Conservation (phyloP, 768 basidiomycete species). For the Tulasnella sp. region DNA sequence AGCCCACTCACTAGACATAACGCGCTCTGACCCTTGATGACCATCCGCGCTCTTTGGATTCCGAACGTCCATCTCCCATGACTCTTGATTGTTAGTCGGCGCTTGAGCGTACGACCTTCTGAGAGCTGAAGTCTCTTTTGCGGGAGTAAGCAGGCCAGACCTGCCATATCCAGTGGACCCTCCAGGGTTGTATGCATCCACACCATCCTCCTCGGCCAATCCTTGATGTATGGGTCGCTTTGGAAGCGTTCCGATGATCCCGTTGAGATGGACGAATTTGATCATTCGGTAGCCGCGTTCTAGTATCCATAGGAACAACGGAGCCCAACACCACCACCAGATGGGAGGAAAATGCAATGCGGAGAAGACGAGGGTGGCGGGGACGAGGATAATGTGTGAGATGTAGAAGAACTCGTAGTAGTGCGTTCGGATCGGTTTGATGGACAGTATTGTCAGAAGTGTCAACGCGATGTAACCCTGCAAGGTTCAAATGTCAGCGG, state of each 20-base stretch:
- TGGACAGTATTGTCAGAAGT: conserved; percentile 41
- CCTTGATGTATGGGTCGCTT: background rate
- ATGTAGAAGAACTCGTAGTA: conserved; percentile 59
- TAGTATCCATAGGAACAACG: conserved; percentile 49
- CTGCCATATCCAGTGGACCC: background rate
- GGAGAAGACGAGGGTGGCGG: conserved; percentile 48
- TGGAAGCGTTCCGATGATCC: conserved; percentile 28
- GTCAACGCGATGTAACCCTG: conserved; percentile 51
- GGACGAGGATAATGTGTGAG: conserved; percentile 51
- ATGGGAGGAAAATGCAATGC: conserved; percentile 59
- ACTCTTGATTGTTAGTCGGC: background rate
- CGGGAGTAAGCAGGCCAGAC: background rate
- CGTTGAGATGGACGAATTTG: conserved; percentile 52
- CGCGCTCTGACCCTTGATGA: background rate
- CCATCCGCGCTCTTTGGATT: conserved; percentile 10
- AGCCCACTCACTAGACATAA: conserved; percentile 10
- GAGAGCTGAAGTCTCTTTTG: too few species aligned
- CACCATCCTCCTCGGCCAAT: background rate
- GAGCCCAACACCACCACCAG: conserved; percentile 57
- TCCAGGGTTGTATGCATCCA: background rate
- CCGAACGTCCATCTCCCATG: conserved; percentile 13
- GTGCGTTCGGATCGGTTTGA: conserved; percentile 39
- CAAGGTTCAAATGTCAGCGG: background rate
- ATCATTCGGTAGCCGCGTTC: conserved; percentile 49
- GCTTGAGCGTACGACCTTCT: background rate